Conservation (phyloP, 2,329 filamentous ascomycete genomes). For the Cryphonectria radicalis region DNA sequence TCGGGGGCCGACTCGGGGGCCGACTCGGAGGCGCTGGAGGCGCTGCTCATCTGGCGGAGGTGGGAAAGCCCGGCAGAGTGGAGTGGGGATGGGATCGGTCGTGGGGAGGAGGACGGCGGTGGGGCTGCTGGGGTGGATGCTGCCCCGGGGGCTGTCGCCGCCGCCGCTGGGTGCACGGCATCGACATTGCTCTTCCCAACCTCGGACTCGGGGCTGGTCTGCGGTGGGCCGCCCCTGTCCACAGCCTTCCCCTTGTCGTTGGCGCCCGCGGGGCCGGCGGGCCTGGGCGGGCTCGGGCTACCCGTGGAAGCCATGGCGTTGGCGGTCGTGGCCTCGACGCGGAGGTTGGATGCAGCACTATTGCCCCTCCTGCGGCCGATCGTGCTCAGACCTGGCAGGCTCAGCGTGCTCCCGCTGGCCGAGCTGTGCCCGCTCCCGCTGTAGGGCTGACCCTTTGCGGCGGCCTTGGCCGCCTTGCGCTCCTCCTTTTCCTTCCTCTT, state of each 20-base stretch:
- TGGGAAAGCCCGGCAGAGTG: constrained; percentile 68
- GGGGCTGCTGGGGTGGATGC: constrained; percentile 29
- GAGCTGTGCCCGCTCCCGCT: constrained; percentile 49
- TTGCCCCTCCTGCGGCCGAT: constrained; percentile 63
- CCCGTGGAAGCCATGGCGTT: constrained; percentile 45
- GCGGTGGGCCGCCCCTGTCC: constrained; percentile 52
- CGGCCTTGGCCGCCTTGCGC: constrained; percentile 75
- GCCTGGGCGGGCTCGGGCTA: constrained; percentile 37
- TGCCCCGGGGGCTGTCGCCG: constrained; percentile 16
- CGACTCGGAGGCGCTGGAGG: constrained; percentile 76
- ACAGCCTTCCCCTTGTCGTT: constrained; percentile 69
- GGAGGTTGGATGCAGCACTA: constrained; percentile 62
- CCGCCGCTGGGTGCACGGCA: constrained; percentile 32
- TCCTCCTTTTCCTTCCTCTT: constrained; percentile 87
- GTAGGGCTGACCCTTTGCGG: constrained; percentile 44
- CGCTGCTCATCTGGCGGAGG: constrained; percentile 82
- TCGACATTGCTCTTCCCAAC: constrained; percentile 28
- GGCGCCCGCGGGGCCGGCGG: constrained; percentile 33
- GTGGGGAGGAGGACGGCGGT: constrained; percentile 43
- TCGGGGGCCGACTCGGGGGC: constrained; percentile 61
- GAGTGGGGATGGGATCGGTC: constrained; percentile 53
- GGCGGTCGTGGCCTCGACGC: constrained; percentile 58
- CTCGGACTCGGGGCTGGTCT: constrained; percentile 35
- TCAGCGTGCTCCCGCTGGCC: constrained; percentile 67
- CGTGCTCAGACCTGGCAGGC: constrained; percentile 60